Evolutionary conservation across 2,329 filamentous ascomycete genomes (phyloP).

Genomic region (Aulographum hederae): DNA sequence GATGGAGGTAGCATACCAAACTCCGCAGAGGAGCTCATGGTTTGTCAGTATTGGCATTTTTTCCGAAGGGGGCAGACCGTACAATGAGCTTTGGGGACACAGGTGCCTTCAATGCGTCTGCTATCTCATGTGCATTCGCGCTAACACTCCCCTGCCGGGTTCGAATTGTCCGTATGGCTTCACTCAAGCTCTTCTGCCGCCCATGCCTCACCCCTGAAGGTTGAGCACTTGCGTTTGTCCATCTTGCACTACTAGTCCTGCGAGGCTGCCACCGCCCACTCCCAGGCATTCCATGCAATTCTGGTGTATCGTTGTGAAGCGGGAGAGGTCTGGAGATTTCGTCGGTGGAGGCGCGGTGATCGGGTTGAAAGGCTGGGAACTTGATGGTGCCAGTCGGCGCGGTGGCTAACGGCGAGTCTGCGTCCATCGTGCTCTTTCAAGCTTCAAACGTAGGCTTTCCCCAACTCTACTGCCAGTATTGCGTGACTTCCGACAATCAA

Average conservation of each 20-base stretch:
- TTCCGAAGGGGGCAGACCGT: conserved; percentile 16
- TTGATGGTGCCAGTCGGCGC: not conserved
- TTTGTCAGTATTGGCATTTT: conserved; percentile 13
- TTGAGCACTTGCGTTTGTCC: conserved; percentile 5
- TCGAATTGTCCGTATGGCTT: conserved; percentile 72
- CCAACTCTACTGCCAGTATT: too few species aligned
- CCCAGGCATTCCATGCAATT: not conserved
- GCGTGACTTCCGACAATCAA: too few species aligned
- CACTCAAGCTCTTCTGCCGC: conserved; percentile 71
- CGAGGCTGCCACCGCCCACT: conserved; percentile 31
- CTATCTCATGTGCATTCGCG: conserved; percentile 85
- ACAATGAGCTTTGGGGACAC: conserved; percentile 79
- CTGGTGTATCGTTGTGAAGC: too few species aligned
- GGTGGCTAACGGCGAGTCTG: not conserved
- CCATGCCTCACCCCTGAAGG: conserved; percentile 32
- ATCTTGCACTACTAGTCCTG: conserved; percentile 21
- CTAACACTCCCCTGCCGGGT: conserved; percentile 69
- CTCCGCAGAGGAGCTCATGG: conserved; percentile 56
- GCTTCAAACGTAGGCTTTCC: too few species aligned
- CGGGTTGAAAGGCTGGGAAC: not conserved
- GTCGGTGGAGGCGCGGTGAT: not conserved
- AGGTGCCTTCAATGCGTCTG: conserved; percentile 75
- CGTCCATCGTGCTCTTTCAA: too few species aligned
- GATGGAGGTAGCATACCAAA: conserved; percentile 93
- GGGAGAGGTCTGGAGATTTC: not conserved